These are phyloP conservation scores for Massarina eburnea DNA, from an alignment of 2,329 filamentous ascomycete species.

Conservation along the genomic window DNA sequence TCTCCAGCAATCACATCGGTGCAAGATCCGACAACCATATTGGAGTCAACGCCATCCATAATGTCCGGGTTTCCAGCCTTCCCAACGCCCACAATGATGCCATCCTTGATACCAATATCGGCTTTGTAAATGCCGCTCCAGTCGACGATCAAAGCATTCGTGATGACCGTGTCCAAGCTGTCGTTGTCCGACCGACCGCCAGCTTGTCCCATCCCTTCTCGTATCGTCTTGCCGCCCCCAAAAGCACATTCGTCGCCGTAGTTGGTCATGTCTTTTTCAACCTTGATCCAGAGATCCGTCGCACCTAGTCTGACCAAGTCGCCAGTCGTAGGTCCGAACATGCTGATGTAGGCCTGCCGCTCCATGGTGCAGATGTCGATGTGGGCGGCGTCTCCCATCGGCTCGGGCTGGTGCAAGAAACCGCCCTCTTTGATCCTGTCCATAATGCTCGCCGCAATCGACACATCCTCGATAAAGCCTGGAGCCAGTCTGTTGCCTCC, in stretches of 20 bases:
- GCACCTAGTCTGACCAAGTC: constrained; percentile 79
- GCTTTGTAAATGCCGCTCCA: constrained; percentile 94
- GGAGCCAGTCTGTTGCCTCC: constrained; percentile 81
- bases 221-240: constrained; percentile 88
- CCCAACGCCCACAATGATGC: constrained; percentile 82
- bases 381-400: constrained; percentile 56
- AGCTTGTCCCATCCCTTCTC: constrained; percentile 95
- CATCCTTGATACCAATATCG: constrained; percentile 90
- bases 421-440: constrained; percentile 68
- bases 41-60: constrained; percentile 80
- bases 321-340: constrained; percentile 92
- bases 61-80: constrained; percentile 97
- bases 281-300: constrained; percentile 86
- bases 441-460: constrained; percentile 66
- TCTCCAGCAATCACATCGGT: constrained; percentile 93
- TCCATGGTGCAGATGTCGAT: constrained; percentile 71
- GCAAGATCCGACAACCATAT: constrained; percentile 80
- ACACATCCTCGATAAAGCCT: constrained; percentile 67
- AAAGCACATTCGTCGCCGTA: constrained; percentile 97
- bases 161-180: constrained; percentile 80
- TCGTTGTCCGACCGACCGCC: constrained; percentile 72
- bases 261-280: constrained; percentile 80
- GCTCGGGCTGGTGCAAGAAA: constrained; percentile 76
- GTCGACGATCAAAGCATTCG: constrained; percentile 87
- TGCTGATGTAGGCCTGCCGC: constrained; percentile 74